Base-by-base conservation (phyloP, 2,329 filamentous ascomycete species). In the Epichloe baconii region DNA sequence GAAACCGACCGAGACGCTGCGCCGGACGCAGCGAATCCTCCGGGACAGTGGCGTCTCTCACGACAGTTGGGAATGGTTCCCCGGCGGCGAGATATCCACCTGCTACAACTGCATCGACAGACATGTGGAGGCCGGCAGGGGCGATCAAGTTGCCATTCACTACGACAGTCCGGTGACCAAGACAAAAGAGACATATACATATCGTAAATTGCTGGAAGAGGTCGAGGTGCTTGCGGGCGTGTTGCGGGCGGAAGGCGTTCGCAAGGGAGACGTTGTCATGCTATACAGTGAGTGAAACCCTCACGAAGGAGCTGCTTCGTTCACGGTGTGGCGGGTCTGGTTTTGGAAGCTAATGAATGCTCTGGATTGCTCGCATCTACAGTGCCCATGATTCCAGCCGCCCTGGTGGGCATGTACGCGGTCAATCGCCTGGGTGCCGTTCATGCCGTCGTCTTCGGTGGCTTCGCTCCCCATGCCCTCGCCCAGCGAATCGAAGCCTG, bases 321-420 rank as follows among this genome's bases (percentile, higher is more conserved):
- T 35, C 26, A 12, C 19, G 10, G 7, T 23, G 41, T 21, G 17
- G n/a, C 41, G 19, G 6, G 8, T 67, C 34, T 36, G 31, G 10
- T 10, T 10, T 31, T 31, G 10, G 23, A 36, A 44, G 49, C 19
- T 21, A 15, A 34, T 7, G 7, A 12, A 31, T 3, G 4, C 7
- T 14, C 41, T 12, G n/a, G 21, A 15, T 37, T 26, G 8, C 12
- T 17, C 7, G 10, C 10, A 19, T 19, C 17, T 23, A 23, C 56
- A 88, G 85, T 96, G 90, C 90, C 90, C 50, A 96, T 96, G 90
- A 88, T 96, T 43, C 90, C 91, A 0, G 83, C 88, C 0, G 86
- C 89, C 2, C 66, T 95, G n/a, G 81, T 94, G 55, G 90, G 86
- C 10, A 88, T 93, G 56, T 79, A 96, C 4, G 89, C 91, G 23